Conservation (phyloP, 179 eudicot species). For the Spergularia azorica region DNA sequence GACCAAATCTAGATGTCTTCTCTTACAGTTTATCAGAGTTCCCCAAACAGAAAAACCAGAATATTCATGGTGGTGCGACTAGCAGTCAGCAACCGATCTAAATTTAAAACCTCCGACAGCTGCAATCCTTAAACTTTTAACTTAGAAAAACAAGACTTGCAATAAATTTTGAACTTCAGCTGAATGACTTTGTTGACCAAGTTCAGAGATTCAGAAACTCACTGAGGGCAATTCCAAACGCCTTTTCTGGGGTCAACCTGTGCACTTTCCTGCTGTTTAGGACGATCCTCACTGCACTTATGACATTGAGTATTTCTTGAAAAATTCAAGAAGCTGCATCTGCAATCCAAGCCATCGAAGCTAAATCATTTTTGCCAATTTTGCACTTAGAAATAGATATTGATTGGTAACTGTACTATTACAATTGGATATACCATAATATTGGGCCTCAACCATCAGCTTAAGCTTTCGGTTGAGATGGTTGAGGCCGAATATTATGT, state of each 20-base stretch:
- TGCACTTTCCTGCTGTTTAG: slow-evolving; percentile 33
- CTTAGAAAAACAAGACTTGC: not conserved
- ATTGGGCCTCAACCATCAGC: no score
- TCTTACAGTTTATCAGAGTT: not conserved
- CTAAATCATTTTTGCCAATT: not conserved
- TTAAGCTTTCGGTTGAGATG: no score
- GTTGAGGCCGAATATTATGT: no score
- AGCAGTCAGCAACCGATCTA: not conserved
- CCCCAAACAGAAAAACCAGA: not conserved
- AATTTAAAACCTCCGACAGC: not conserved
- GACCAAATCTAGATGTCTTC: not conserved
- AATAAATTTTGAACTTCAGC: not conserved
- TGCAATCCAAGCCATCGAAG: slow-evolving; percentile 39
- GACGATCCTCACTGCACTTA: slow-evolving; percentile 59
- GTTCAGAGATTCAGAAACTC: slow-evolving; percentile 33
- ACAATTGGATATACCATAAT: no score
- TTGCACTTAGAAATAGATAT: not conserved
- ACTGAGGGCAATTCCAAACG: slow-evolving; percentile 90
- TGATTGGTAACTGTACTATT: no score
- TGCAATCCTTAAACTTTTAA: not conserved
- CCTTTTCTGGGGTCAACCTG: slow-evolving; percentile 47
- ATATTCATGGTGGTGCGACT: not conserved
- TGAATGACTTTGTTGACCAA: not conserved
- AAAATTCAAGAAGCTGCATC: slow-evolving; percentile 82
- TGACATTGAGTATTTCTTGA: slow-evolving; percentile 57